Base-by-base conservation (phyloP, 1,284 basidiomycete species). In the Pseudozyma sp. region DNA sequence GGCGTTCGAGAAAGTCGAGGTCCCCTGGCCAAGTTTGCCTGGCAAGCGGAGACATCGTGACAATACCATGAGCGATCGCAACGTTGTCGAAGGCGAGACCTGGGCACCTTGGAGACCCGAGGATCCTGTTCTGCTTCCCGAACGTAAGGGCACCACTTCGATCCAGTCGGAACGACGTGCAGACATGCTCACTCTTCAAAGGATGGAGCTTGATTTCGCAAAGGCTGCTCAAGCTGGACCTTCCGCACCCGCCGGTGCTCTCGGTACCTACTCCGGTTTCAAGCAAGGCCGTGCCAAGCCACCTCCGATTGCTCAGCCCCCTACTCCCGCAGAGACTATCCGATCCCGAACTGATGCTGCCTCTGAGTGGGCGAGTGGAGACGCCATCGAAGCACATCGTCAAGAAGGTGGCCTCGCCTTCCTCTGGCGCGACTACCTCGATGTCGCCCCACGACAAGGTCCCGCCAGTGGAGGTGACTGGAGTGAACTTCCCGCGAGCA, bases 61-160 rank as follows among this genome's bases (percentile, higher is more conserved):
- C 34, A 21, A 34, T 3, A 54, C 62, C 34, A 77, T 75, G 68
- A 69, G 61, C 51, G 70, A 72, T n/a, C 59, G 51, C 10, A 52
- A 68, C 31, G 47, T 54, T n/a, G 81, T 82, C 48, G 76, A 80
- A 19, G 62, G 59, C 36, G 80, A 82, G 53, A 76, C 81, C 1
- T 84, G 79, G 76, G 64, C 78, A 14, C 82, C 82, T 2, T 84
- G 82, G 82, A 67, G 72, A 31, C 82, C 82, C 12, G 74, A 77
- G 44, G 82, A 83, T 51, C 82, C 82, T 5, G 78, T 83, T 11
- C 57, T 77, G 44, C 72, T 79, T 11, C 77, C 71, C 11, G 55
- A 64, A 35, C 64, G 48, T 14, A 69, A 59, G 51, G 57, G 64
- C 25, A 60, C 58, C 55, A 73, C 78, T 31, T 77, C 77, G 9